Conservation (phyloP, 257 asterid genomes). For the Solanum clarkiae region DNA sequence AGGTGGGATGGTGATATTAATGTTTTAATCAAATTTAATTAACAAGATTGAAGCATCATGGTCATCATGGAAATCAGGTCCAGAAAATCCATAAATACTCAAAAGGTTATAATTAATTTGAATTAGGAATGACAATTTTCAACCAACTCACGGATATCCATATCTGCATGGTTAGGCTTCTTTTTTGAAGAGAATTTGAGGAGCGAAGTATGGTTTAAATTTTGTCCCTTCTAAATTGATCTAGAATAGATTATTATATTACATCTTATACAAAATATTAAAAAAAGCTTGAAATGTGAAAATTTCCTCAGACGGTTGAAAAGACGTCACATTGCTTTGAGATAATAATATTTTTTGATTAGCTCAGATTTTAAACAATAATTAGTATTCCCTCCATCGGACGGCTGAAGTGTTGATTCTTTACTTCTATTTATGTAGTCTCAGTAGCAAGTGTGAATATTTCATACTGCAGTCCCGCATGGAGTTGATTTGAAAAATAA, state of each 20-base stretch:
- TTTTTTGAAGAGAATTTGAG: neutral
- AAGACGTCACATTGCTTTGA: neutral
- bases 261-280: neutral
- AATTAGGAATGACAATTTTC: neutral
- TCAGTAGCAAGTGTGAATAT: neutral
- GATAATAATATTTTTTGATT: neutral
- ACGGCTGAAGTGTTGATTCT: neutral
- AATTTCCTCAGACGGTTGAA: neutral
- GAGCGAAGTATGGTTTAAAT: neutral
- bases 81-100: neutral
- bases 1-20: neutral
- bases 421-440: neutral
- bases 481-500: neutral
- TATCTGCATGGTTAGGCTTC: neutral
- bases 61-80: neutral
- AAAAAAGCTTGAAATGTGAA: neutral
- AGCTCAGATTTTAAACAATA: neutral
- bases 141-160: neutral
- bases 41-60: neutral
- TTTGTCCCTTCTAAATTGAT: neutral
- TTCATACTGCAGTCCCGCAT: neutral
- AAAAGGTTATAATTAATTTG: neutral
- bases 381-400: neutral
- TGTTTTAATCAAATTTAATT: neutral
- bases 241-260: neutral